phyloP scores from a whole-genome alignment of 75 land plant genomes.

The Picea sitchensis region DNA sequence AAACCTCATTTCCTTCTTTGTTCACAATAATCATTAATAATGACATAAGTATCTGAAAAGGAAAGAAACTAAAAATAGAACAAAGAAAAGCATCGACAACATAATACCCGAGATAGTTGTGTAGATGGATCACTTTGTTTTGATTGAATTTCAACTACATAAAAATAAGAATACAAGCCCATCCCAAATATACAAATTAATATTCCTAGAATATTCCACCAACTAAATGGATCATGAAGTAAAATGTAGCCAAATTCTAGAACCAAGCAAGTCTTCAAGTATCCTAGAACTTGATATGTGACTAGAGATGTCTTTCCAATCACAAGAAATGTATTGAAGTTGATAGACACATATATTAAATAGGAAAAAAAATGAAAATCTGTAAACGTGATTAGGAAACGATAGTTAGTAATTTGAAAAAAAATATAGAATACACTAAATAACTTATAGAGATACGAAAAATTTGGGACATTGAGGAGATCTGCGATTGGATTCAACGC shows the following conservation, averaged over 20 bases:
- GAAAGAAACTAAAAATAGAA: too few species aligned
- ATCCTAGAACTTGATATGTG: conserved; percentile 95
- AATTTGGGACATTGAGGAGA: too few species aligned
- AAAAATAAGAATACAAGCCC: conserved; percentile 79
- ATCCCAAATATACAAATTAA: conserved; percentile 81
- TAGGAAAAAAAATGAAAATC: conserved; percentile 92
- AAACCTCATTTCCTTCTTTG: too few species aligned
- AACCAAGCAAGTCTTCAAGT: conserved; percentile 93
- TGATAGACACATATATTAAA: conserved; percentile 93
- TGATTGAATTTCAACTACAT: conserved; percentile 58
- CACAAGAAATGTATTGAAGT: conserved; percentile 97
- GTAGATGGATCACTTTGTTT: conserved; percentile 55
- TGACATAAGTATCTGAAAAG: too few species aligned
- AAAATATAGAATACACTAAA: background rate
- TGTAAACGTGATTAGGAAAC: conserved; percentile 31
- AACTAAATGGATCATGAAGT: conserved; percentile 92
- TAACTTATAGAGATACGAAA: background rate
- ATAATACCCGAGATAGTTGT: conserved; percentile 61
- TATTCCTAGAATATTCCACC: conserved; percentile 91
- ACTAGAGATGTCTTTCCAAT: conserved; percentile 99
- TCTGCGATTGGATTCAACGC: too few species aligned
- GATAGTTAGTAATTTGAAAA: background rate
- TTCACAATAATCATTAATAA: too few species aligned
- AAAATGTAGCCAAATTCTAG: conserved; percentile 91
- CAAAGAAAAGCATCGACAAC: background rate